Conservation (phyloP, 1,284 basidiomycete species). For the Trichosporon asahii region DNA sequence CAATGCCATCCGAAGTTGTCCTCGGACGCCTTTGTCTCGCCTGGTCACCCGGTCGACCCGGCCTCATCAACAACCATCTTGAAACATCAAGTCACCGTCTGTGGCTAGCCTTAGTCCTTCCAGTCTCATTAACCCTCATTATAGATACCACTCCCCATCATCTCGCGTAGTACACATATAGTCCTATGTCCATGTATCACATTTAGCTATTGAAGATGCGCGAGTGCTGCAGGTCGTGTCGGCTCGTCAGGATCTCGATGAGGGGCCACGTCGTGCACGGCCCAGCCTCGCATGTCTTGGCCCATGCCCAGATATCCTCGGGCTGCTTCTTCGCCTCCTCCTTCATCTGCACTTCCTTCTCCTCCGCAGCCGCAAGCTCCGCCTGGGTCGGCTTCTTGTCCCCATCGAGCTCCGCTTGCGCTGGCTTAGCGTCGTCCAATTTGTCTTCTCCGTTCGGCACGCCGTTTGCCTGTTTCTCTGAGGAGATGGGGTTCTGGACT, state of each 20-base stretch:
- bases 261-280: slow-evolving; percentile 92
- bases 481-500: background rate
- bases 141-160: background rate
- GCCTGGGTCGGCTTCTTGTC: background rate
- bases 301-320: slow-evolving; percentile 43
- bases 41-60: background rate
- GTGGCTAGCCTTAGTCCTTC: background rate
- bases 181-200: background rate
- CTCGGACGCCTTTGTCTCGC: background rate
- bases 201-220: slow-evolving; percentile 74
- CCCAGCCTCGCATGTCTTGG: slow-evolving; percentile 41
- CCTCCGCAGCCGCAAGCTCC: background rate
- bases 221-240: slow-evolving; percentile 93
- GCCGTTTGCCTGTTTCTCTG: background rate
- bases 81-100: background rate
- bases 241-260: slow-evolving; percentile 83
- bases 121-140: background rate
- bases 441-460: background rate
- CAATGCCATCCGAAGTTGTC: background rate
- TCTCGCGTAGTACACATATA: background rate
- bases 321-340: background rate
- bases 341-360: slow-evolving; percentile 4
- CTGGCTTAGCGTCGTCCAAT: background rate
- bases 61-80: background rate
- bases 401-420: background rate